Evolutionary conservation across 2,329 filamentous ascomycete species (phyloP).

Genomic region (Lasiodiplodia sp.): DNA sequence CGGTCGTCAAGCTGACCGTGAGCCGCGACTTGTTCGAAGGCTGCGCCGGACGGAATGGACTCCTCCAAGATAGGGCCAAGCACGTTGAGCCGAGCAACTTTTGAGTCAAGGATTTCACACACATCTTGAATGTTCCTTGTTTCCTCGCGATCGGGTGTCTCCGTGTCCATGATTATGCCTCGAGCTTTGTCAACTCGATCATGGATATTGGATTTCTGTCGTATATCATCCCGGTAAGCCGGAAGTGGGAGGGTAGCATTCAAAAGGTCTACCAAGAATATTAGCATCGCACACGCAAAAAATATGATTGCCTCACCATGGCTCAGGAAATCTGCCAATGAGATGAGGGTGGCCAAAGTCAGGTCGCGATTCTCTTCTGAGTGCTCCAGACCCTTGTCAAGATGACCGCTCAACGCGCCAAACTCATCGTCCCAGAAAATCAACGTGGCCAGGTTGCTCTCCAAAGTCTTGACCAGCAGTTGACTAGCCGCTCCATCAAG

Average conservation of each 20-base stretch:
- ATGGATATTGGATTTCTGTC: slow-evolving; percentile 3
- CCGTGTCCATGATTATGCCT: not conserved
- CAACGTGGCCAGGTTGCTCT: slow-evolving; percentile 19
- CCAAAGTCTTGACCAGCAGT: not conserved
- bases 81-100: slow-evolving; percentile 23
- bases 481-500: too few relatives aligned
- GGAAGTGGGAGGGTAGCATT: not conserved
- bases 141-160: not conserved
- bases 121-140: not conserved
- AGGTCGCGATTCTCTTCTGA: slow-evolving; percentile 27
- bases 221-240: slow-evolving; percentile 9
- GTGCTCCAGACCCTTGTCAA: slow-evolving; percentile 25
- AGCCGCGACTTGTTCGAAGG: slow-evolving; percentile 16
- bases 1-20: slow-evolving; percentile 20
- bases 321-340: slow-evolving; percentile 25
- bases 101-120: slow-evolving; percentile 16
- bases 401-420: slow-evolving; percentile 22
- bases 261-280: not conserved
- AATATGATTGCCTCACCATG: slow-evolving; percentile 3
- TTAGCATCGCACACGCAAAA: not conserved
- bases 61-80: slow-evolving; percentile 30
- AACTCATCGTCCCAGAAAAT: slow-evolving; percentile 29
- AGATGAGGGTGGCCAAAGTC: slow-evolving; percentile 22
- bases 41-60: not conserved
- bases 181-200: not conserved